Percentiles rank a stretch among this genome's conserved stretches.
Conservation (phyloP, 768 basidiomycete genomes). For the Favolaschia claudopus region DNA sequence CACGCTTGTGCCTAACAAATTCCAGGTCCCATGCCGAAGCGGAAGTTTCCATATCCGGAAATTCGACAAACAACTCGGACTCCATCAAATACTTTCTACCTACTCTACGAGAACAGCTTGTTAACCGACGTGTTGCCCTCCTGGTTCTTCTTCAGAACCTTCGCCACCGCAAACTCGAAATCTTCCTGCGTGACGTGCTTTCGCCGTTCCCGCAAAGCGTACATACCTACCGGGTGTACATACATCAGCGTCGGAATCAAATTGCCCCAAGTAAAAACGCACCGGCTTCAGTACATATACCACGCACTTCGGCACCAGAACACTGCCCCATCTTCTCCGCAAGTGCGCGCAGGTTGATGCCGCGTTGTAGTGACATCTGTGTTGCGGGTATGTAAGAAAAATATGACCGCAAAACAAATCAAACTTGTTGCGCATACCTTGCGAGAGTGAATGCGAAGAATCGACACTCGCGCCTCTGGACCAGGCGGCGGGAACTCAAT, state of each 20-base stretch:
- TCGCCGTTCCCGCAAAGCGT: conserved; percentile 91
- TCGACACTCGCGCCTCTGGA: conserved; percentile 96
- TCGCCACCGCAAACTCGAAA: conserved; percentile 98
- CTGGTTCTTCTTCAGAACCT: conserved; percentile 97
- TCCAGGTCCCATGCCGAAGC: background rate
- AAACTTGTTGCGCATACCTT: conserved; percentile 60
- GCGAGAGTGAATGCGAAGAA: conserved; percentile 94
- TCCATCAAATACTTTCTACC: background rate
- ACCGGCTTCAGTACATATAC: conserved; percentile 98
- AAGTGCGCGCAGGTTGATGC: conserved; percentile 94
- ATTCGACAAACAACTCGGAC: too few species aligned
- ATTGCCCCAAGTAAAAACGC: conserved; percentile 31
- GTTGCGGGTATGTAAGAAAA: background rate
- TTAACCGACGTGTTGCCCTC: conserved; percentile 93
- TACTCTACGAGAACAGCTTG: conserved; percentile 85
- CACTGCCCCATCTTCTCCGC: conserved; percentile 99
- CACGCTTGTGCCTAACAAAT: too few species aligned
- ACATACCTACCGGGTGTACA: conserved; percentile 73
- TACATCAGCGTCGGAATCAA: background rate
- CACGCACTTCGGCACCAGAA: conserved; percentile 96
- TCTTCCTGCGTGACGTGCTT: conserved; percentile 99
- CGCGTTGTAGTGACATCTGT: conserved; percentile 96
- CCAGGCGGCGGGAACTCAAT: conserved; percentile 99
- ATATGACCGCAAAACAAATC: background rate
- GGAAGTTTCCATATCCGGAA: conserved; percentile 3